Conservation (phyloP, 768 basidiomycete species). For the Chalciporus pseudorubinellus region DNA sequence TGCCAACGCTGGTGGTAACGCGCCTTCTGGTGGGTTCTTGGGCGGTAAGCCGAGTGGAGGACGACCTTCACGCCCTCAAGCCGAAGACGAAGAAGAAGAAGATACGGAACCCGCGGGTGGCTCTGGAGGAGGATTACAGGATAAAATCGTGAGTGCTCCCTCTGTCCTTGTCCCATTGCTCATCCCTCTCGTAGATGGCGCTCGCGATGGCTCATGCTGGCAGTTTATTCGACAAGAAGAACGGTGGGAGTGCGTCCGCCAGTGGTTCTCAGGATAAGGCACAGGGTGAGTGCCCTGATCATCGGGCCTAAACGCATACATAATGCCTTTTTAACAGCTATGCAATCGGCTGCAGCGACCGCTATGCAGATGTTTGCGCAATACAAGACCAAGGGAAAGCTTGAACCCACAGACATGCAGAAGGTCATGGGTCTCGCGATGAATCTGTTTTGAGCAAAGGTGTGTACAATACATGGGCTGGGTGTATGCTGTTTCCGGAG, state of each 20-base stretch:
- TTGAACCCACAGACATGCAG: conserved; percentile 32
- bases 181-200: conserved; percentile 14
- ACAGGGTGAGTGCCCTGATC: conserved; percentile 18
- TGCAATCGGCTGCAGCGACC: conserved; percentile 31
- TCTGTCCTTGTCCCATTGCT: neutral
- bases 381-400: conserved; percentile 24
- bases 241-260: conserved; percentile 1
- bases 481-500: too few species aligned
- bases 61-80: neutral
- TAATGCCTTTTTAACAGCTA: conserved; percentile 16
- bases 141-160: conserved; percentile 27
- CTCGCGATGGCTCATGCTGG: conserved; percentile 34
- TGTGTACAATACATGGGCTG: neutral
- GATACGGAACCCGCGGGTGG: conserved; percentile 4
- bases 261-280: conserved; percentile 21
- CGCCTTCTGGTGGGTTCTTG: conserved; percentile 19
- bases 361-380: conserved; percentile 28
- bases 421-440: conserved; percentile 24
- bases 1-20: conserved; percentile 1
- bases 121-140: conserved; percentile 24
- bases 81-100: conserved; percentile 12
- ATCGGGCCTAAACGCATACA: neutral
- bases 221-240: conserved; percentile 34
- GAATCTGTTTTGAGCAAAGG: conserved; percentile 21
- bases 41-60: conserved; percentile 1